Percentiles rank a stretch among this genome's conserved stretches.
phyloP scores from a whole-genome alignment of 2,329 filamentous ascomycete species.

The Teratosphaeria nubilosa region DNA sequence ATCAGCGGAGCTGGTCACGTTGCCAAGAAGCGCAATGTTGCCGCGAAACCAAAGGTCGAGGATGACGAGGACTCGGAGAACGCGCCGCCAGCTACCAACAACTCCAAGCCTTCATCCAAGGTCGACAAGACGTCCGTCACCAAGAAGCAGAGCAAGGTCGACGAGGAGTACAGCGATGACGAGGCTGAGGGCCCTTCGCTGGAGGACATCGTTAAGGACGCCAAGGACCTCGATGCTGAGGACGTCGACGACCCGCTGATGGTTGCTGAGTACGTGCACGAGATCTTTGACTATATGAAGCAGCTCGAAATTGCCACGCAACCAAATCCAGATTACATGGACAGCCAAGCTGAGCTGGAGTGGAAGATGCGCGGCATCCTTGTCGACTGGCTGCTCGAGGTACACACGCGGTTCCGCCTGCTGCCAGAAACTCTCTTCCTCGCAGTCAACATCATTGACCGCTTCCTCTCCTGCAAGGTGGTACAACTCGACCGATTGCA shows the following conservation, averaged over 20 bases:
- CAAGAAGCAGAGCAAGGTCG: slow-evolving; percentile 24
- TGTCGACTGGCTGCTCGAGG: slow-evolving; percentile 96
- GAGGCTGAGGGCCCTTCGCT: slow-evolving; percentile 27
- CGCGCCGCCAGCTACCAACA: slow-evolving; percentile 54
- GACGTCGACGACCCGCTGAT: slow-evolving; percentile 91
- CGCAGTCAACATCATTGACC: slow-evolving; percentile 95
- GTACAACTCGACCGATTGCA: slow-evolving; percentile 94
- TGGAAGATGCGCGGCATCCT: slow-evolving; percentile 99
- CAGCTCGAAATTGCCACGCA: slow-evolving; percentile 72
- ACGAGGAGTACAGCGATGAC: slow-evolving; percentile 19
- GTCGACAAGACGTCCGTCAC: slow-evolving; percentile 38
- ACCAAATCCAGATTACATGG: slow-evolving; percentile 91
- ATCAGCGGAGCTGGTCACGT: slow-evolving; percentile 54
- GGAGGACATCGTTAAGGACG: slow-evolving; percentile 30
- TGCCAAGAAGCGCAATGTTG: slow-evolving; percentile 58
- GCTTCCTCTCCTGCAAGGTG: slow-evolving; percentile 89
- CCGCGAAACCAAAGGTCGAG: slow-evolving; percentile 21
- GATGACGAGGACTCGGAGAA: slow-evolving; percentile 53
- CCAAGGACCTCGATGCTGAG: slow-evolving; percentile 67
- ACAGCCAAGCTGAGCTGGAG: slow-evolving; percentile 85
- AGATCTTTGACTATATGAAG: slow-evolving; percentile 93
- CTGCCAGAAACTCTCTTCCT: slow-evolving; percentile 95
- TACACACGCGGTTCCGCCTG: slow-evolving; percentile 92
- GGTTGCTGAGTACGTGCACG: slow-evolving; percentile 93
- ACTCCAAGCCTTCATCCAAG: slow-evolving; percentile 19